Evolutionary conservation across 352 stramenopile genomes (phyloP).

Genomic region (Phytophthora megakarya): DNA sequence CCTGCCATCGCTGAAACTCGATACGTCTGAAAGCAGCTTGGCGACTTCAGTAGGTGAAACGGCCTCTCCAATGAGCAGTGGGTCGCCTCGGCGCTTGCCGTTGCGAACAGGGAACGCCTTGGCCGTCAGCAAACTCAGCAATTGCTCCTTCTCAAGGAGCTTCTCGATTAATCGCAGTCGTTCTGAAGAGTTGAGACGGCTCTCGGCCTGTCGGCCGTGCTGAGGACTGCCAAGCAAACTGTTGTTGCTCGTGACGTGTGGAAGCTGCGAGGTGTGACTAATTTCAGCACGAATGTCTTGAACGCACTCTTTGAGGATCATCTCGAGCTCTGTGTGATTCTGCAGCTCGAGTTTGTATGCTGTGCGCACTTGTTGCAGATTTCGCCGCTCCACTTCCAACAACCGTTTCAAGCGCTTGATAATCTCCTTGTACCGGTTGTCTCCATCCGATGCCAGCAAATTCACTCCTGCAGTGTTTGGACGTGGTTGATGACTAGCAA

Average conservation of each 20-base stretch:
- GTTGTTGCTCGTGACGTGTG: constrained; percentile 25
- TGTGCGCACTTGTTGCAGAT: constrained; percentile 78
- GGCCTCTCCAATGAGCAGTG: constrained; percentile 50
- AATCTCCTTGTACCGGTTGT: constrained; percentile 92
- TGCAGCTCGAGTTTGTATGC: constrained; percentile 77
- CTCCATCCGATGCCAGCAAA: constrained; percentile 38
- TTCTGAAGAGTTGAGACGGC: constrained; percentile 47
- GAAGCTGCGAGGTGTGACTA: constrained; percentile 34
- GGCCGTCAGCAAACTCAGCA: constrained; percentile 78
- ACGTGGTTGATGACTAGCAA: constrained; percentile 18
- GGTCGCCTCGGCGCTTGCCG: constrained; percentile 37
- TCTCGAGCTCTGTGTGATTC: constrained; percentile 81
- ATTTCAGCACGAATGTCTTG: constrained; percentile 82
- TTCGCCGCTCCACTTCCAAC: constrained; percentile 85
- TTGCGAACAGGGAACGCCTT: constrained; percentile 70
- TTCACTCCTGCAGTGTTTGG: constrained; percentile 32
- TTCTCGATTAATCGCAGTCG: constrained; percentile 77
- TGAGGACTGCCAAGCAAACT: constrained; percentile 16
- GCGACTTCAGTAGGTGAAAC: constrained; percentile 53
- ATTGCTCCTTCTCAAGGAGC: constrained; percentile 80
- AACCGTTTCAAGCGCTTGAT: constrained; percentile 92
- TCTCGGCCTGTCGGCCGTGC: constrained; percentile 17
- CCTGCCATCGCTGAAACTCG: constrained; percentile 19
- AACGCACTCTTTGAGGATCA: constrained; percentile 79
- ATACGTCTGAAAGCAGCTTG: constrained; percentile 48